Evolutionary conservation across 306 rosid genomes (phyloP).

Genomic region (Casuarina glauca): DNA sequence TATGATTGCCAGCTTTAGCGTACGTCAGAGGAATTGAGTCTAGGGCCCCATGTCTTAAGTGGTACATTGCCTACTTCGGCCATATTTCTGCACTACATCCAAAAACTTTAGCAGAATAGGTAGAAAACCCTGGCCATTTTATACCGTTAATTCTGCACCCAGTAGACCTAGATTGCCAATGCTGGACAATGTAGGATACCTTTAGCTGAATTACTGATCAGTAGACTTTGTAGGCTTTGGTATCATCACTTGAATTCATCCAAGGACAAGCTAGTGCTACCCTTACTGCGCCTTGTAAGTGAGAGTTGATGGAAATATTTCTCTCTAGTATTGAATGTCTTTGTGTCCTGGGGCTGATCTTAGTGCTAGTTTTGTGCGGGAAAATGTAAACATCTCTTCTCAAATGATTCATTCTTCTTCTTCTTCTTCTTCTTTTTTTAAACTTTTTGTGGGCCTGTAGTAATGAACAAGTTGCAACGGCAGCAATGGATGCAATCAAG

Average conservation of each 20-base stretch:
- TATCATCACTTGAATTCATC: not conserved
- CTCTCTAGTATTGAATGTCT: not conserved
- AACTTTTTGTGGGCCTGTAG: slow-evolving; percentile 36
- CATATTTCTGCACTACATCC: not conserved
- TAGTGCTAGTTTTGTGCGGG: not conserved
- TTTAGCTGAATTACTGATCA: not conserved
- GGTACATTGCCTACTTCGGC: not conserved
- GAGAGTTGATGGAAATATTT: not conserved
- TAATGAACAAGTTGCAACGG: slow-evolving; percentile 71
- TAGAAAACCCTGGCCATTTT: not conserved
- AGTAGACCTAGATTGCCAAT: not conserved
- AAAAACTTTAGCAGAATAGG: not conserved
- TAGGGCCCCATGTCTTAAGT: not conserved
- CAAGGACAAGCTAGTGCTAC: not conserved
- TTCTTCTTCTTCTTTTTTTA: too few species aligned
- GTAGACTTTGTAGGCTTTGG: not conserved
- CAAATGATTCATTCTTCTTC: not conserved
- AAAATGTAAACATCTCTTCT: not conserved
- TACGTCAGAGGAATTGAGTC: not conserved
- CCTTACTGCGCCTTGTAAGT: not conserved
- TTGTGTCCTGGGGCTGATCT: not conserved
- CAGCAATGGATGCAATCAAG: slow-evolving; percentile 65
- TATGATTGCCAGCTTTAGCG: not conserved
- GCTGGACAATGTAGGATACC: not conserved
- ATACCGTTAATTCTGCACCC: not conserved